Conservation (phyloP, 2,329 filamentous ascomycete species). For the Geosmithia putterillii region DNA sequence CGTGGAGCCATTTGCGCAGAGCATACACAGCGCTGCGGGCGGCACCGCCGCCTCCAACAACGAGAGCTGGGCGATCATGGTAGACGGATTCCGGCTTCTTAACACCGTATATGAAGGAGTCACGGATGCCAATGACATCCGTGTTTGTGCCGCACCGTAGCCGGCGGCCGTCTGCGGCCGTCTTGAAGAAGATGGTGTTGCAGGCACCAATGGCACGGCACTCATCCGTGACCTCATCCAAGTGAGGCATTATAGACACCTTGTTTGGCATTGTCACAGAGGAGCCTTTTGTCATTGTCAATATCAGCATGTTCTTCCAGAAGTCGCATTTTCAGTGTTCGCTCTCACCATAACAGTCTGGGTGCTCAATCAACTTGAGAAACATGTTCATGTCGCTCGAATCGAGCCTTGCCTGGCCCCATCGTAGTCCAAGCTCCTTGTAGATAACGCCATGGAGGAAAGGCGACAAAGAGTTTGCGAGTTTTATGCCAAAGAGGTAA, state of each 20-base stretch:
- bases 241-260: conserved; percentile 58
- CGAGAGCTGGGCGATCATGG: conserved; percentile 51
- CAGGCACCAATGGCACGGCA: conserved; percentile 63
- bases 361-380: conserved; percentile 37
- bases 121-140: conserved; percentile 66
- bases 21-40: conserved; percentile 70
- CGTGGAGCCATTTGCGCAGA: conserved; percentile 55
- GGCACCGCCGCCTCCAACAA: conserved; percentile 68
- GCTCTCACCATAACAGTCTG: conserved; percentile 47
- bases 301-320: not conserved
- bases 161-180: conserved; percentile 26
- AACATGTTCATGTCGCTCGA: conserved; percentile 36
- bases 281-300: conserved; percentile 31
- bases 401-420: conserved; percentile 40
- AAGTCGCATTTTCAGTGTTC: not conserved
- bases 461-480: conserved; percentile 42
- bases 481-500: conserved; percentile 45
- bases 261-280: conserved; percentile 81
- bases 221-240: conserved; percentile 63
- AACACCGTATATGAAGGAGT: conserved; percentile 52
- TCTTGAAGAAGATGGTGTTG: conserved; percentile 63
- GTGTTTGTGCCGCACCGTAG: conserved; percentile 66
- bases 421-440: conserved; percentile 32
- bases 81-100: conserved; percentile 30
- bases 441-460: conserved; percentile 42